phyloP scores from a whole-genome alignment of 2,329 filamentous ascomycete species.

The Penicillium sp. region DNA sequence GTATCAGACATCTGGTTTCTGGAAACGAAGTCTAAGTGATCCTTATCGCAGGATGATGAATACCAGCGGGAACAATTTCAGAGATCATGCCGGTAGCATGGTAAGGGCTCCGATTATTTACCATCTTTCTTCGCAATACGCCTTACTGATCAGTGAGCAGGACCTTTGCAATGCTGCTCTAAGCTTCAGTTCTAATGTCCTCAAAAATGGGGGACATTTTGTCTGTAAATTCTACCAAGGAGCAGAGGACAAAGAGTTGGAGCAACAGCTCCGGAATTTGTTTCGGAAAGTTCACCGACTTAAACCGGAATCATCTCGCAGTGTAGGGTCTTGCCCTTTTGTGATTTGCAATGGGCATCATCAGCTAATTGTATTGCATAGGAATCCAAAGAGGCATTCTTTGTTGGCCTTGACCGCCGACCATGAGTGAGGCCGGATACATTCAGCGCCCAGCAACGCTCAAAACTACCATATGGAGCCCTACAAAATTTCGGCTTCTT shows the following conservation, averaged over 20 bases:
- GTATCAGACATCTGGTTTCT: conserved; percentile 71
- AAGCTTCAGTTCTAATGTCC: conserved; percentile 75
- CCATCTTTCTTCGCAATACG: not conserved
- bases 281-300: conserved; percentile 78
- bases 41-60: conserved; percentile 99
- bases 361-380: conserved; percentile 33
- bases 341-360: not conserved
- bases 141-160: conserved; percentile 45
- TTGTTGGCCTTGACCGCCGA: conserved; percentile 72
- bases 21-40: conserved; percentile 87
- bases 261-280: conserved; percentile 66
- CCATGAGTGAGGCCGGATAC: conserved; percentile 25
- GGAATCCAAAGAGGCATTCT: conserved; percentile 82
- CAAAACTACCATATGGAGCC: not conserved
- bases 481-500: conserved; percentile 30
- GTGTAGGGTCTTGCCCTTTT: conserved; percentile 47
- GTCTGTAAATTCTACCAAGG: conserved; percentile 98
- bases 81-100: conserved; percentile 92
- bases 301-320: conserved; percentile 87
- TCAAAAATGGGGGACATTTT: conserved; percentile 79
- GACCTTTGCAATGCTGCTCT: conserved; percentile 85
- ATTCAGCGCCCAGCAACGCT: not conserved
- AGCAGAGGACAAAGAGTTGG: conserved; percentile 72
- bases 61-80: conserved; percentile 79
- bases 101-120: conserved; percentile 49